Conservation (phyloP, 2,329 filamentous ascomycete species). For the Fusarium sublunatum region DNA sequence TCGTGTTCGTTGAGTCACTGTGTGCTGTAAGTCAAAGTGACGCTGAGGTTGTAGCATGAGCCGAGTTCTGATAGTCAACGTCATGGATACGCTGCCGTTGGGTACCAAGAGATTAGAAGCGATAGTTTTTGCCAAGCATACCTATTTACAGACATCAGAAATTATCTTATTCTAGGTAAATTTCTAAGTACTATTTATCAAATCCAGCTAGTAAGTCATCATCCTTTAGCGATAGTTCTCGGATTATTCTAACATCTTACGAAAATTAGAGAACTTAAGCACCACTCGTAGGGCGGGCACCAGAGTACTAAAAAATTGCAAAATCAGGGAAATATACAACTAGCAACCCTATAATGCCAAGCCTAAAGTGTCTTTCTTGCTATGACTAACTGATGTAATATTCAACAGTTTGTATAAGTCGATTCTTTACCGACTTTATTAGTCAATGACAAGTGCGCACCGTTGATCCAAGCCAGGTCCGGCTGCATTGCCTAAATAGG, state of each 20-base stretch:
- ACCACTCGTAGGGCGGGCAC: too few relatives aligned
- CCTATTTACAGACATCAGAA: too few relatives aligned
- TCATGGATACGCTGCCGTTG: not conserved
- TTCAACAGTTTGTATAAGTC: slow-evolving; percentile 16
- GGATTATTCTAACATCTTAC: too few relatives aligned
- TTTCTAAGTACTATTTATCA: too few relatives aligned
- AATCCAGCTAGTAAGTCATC: too few relatives aligned
- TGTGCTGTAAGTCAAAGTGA: slow-evolving; percentile 1
- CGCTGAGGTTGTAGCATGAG: not conserved
- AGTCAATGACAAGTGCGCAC: slow-evolving; percentile 9
- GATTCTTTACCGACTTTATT: slow-evolving; percentile 23
- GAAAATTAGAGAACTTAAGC: too few relatives aligned
- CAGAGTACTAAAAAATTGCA: not conserved
- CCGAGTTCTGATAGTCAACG: slow-evolving; percentile 1
- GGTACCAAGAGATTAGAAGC: not conserved
- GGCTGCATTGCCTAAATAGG: slow-evolving; percentile 27
- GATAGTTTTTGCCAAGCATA: too few relatives aligned
- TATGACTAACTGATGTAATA: not conserved
- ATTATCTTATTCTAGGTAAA: too few relatives aligned
- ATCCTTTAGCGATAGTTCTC: too few relatives aligned
- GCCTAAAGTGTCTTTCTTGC: not conserved
- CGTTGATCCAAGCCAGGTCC: slow-evolving; percentile 5
- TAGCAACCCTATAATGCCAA: not conserved
- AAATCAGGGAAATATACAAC: too few relatives aligned
- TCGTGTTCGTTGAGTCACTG: slow-evolving; percentile 10